A percentile compares a stretch with the other conserved stretches of the same genome.
These are phyloP conservation scores for Saccharomycopsis amapae DNA, from an alignment of 805 yeast species.

Conservation along the genomic window DNA sequence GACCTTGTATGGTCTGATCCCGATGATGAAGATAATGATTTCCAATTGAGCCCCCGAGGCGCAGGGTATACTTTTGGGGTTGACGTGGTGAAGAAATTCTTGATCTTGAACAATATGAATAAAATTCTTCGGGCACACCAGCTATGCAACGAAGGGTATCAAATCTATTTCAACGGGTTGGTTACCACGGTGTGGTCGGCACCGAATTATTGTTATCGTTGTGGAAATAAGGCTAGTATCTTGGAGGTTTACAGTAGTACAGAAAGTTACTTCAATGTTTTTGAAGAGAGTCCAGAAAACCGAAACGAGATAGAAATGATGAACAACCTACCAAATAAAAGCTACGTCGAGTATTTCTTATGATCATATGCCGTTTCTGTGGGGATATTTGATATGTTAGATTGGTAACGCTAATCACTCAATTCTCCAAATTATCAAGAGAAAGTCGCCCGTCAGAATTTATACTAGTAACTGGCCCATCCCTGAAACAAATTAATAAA, in stretches of 20 bases:
- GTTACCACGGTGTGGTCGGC: slow-evolving; percentile 98
- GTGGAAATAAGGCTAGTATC: slow-evolving; percentile 98
- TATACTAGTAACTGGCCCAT: too few species aligned
- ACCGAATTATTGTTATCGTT: slow-evolving; percentile 93
- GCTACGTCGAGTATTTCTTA: slow-evolving; percentile 34
- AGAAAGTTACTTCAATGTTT: slow-evolving; percentile 74
- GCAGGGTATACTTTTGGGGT: slow-evolving; percentile 97
- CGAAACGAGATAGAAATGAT: slow-evolving; percentile 35
- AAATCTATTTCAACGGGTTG: slow-evolving; percentile 81
- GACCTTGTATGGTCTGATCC: slow-evolving; percentile 99
- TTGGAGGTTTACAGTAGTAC: slow-evolving; percentile 72
- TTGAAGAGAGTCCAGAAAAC: slow-evolving; percentile 96
- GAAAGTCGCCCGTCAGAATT: too few species aligned
- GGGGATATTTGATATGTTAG: too few species aligned
- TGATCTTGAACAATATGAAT: slow-evolving; percentile 66
- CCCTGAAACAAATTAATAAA: too few species aligned
- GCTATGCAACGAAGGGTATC: slow-evolving; percentile 93
- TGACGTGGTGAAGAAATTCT: slow-evolving; percentile 82
- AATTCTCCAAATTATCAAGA: too few species aligned
- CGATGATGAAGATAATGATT: slow-evolving; percentile 71
- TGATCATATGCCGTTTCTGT: too few species aligned
- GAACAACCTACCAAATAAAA: slow-evolving; percentile 18
- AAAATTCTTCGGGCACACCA: slow-evolving; percentile 93
- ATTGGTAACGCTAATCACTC: too few species aligned
- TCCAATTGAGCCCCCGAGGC: slow-evolving; percentile 88